Percentiles rank a stretch among this genome's conserved stretches.
Evolutionary conservation across 352 stramenopile genomes (phyloP).

Genomic region (Pythium biforme): DNA sequence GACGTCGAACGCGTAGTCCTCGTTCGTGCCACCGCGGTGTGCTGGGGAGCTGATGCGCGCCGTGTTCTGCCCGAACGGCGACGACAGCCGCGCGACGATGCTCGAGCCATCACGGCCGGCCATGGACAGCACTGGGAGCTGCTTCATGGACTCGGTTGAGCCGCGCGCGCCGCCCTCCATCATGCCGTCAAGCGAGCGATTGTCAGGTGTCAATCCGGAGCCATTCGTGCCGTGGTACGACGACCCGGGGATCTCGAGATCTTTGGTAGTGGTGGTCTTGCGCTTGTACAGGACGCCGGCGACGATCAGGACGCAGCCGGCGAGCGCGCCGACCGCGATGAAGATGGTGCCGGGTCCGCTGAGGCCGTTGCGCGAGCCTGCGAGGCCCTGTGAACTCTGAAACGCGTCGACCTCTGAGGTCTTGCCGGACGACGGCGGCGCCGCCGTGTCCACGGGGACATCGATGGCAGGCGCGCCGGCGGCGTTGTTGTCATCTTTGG

Average conservation of each 20-base stretch:
- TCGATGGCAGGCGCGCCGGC: not conserved
- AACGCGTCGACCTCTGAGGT: conserved; percentile 16
- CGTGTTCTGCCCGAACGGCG: conserved; percentile 18
- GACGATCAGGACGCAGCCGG: conserved; percentile 39
- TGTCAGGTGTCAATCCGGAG: conserved; percentile 20
- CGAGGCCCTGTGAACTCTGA: not conserved
- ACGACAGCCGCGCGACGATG: conserved; percentile 12
- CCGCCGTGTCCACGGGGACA: not conserved
- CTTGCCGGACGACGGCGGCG: not conserved
- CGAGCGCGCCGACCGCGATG: conserved; percentile 33
- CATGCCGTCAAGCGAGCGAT: conserved; percentile 25
- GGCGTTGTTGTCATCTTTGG: conserved; percentile 8
- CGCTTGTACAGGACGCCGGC: conserved; percentile 46
- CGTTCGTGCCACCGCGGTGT: conserved; percentile 10
- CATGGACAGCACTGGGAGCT: conserved; percentile 17
- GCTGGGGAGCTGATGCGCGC: conserved; percentile 24
- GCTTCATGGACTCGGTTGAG: conserved; percentile 19
- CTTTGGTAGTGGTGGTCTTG: conserved; percentile 1
- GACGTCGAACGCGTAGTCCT: conserved; percentile 24
- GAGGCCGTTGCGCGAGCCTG: not conserved
- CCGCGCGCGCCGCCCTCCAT: conserved; percentile 9
- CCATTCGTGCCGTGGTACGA: conserved; percentile 12
- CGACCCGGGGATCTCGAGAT: conserved; percentile 10
- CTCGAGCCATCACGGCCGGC: not conserved
- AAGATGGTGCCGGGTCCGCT: not conserved